Conservation (phyloP, 208 protist species). For the Wallacemonas collosoma region DNA sequence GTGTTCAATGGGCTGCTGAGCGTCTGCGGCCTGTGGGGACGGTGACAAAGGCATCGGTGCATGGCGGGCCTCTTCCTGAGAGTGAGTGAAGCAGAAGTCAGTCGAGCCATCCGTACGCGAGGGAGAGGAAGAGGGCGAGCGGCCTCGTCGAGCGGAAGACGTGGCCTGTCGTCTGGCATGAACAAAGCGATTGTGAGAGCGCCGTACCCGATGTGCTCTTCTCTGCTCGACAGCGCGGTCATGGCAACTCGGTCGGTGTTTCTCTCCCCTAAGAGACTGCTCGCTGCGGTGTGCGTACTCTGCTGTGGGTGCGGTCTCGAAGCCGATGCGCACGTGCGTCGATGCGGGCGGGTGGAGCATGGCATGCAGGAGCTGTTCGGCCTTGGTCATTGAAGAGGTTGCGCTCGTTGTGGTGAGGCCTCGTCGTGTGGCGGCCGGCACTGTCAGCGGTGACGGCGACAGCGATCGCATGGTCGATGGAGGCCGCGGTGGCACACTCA, state of each 20-base stretch:
- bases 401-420: not conserved
- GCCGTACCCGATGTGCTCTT: no score
- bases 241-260: no score
- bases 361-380: constrained; percentile 5
- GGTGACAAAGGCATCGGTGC: not conserved
- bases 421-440: no score
- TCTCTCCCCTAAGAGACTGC: no score
- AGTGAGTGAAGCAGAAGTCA: constrained; percentile 1
- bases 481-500: not conserved
- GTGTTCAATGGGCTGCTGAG: no score
- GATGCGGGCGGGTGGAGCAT: not conserved
- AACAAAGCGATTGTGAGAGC: no score
- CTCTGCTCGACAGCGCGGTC: no score
- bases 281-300: not conserved
- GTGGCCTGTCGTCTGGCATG: no score
- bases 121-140: not conserved
- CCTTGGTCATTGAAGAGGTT: not conserved
- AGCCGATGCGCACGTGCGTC: not conserved
- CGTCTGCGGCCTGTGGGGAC: not conserved
- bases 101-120: not conserved
- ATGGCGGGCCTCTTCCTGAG: not conserved
- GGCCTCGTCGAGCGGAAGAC: no score
- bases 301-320: not conserved
- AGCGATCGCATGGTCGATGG: no score
- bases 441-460: no score